These are phyloP conservation scores for Solanum paucissectum DNA, from an alignment of 257 asterid species.

Conservation along the genomic window DNA sequence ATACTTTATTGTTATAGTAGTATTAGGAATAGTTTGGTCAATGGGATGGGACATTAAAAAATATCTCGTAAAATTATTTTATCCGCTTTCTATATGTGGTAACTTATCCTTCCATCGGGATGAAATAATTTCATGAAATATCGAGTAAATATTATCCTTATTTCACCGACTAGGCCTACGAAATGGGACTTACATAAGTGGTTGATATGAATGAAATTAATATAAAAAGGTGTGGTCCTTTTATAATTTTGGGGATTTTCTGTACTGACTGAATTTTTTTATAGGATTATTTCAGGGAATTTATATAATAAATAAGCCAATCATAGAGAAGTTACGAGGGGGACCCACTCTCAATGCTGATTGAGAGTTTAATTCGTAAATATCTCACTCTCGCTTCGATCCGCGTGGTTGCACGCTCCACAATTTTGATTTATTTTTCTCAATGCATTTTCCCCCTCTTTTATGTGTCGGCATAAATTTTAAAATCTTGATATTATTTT, in stretches of 20 bases:
- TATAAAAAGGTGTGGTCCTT: background rate
- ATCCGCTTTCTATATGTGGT: no score
- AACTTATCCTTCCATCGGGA: no score
- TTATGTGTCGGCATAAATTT: no score
- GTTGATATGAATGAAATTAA: background rate
- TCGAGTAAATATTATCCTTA: no score
- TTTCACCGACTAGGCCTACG: no score
- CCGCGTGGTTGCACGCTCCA: background rate
- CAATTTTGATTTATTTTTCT: background rate
- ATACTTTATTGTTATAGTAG: no score
- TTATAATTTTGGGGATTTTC: background rate
- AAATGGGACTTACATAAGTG: background rate
- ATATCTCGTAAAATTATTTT: no score
- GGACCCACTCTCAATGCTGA: background rate
- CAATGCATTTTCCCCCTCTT: background rate
- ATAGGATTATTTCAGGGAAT: background rate
- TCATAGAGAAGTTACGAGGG: background rate
- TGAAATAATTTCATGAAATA: no score
- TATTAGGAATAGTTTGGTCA: no score
- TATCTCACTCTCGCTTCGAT: background rate
- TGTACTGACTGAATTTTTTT: background rate
- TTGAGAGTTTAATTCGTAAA: background rate
- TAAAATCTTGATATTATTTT: background rate
- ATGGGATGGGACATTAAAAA: accelerated
- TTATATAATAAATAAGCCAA: background rate